Percentiles rank a stretch among this genome's conserved stretches.
Conservation (phyloP, 106 monocot species). For the Dendrobium officinale region DNA sequence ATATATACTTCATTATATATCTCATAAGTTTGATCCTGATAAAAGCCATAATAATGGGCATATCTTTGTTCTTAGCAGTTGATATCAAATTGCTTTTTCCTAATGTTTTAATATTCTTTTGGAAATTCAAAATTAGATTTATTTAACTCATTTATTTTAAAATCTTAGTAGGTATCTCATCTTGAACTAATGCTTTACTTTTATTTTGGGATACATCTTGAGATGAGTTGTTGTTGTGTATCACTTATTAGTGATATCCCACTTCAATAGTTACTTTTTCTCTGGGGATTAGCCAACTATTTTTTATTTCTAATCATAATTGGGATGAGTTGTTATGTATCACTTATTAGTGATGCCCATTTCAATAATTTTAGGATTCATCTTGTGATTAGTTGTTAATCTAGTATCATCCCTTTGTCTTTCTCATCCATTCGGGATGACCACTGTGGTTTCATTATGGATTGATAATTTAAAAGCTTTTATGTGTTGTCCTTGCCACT, state of each 20-base stretch:
- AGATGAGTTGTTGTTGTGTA: not conserved
- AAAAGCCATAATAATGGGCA: not conserved
- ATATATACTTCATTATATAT: not conserved
- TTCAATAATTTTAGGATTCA: not conserved
- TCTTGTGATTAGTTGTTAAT: not conserved
- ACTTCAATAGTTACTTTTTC: too few species aligned
- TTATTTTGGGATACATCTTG: too few species aligned
- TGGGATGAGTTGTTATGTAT: not conserved
- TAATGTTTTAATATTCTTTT: not conserved
- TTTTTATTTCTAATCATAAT: too few species aligned
- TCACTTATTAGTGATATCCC: not conserved
- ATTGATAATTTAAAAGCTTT: not conserved
- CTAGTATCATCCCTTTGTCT: not conserved
- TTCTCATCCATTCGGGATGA: not conserved
- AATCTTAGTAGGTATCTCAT: not conserved
- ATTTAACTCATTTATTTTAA: not conserved
- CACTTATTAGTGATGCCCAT: not conserved
- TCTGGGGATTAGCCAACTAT: not conserved
- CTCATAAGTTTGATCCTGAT: not conserved
- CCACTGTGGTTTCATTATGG: not conserved
- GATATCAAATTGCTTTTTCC: not conserved
- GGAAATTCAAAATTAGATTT: not conserved
- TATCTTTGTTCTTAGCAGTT: not conserved
- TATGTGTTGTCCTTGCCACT: not conserved
- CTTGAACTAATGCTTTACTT: not conserved